These are phyloP conservation scores for Curvularia spicifera DNA, from an alignment of 2,329 filamentous ascomycete species.

Conservation along the genomic window DNA sequence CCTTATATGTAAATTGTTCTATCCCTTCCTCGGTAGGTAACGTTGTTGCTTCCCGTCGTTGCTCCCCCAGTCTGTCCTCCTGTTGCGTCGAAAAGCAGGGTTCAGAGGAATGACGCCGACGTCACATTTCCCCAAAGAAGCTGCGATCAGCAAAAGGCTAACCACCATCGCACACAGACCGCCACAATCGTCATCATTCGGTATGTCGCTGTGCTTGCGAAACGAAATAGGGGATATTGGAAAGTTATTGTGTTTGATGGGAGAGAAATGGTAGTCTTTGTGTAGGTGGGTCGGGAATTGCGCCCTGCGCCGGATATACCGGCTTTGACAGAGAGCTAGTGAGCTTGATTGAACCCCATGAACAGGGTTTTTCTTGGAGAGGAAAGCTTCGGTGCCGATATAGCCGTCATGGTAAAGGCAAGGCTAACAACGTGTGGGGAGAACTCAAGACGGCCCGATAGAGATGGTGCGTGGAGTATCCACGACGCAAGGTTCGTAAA, in stretches of 20 bases:
- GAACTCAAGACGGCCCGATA: not conserved
- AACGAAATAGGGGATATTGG: not conserved
- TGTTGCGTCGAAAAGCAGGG: conserved; percentile 8
- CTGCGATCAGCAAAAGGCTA: conserved; percentile 15
- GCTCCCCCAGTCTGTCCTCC: not conserved
- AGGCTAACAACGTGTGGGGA: not conserved
- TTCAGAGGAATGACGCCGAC: conserved; percentile 19
- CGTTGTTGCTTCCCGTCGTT: conserved; percentile 1
- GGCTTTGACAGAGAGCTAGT: conserved; percentile 23
- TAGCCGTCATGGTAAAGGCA: not conserved
- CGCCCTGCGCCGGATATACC: conserved; percentile 9
- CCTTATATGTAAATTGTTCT: not conserved
- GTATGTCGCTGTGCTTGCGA: not conserved
- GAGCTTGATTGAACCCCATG: conserved; percentile 27
- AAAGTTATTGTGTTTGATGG: not conserved
- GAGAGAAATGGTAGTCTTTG: conserved; percentile 1
- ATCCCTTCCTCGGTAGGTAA: not conserved
- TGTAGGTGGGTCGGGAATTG: conserved; percentile 24
- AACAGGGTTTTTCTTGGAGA: not conserved
- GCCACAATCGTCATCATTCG: conserved; percentile 15
- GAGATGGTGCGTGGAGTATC: too few relatives aligned
- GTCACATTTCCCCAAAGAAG: conserved; percentile 20
- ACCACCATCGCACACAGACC: conserved; percentile 5
- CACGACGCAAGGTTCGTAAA: not conserved
- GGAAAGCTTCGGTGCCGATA: not conserved